Conservation (phyloP, 176 grass and related monocot genomes). For the Aegilops bicornis region DNA sequence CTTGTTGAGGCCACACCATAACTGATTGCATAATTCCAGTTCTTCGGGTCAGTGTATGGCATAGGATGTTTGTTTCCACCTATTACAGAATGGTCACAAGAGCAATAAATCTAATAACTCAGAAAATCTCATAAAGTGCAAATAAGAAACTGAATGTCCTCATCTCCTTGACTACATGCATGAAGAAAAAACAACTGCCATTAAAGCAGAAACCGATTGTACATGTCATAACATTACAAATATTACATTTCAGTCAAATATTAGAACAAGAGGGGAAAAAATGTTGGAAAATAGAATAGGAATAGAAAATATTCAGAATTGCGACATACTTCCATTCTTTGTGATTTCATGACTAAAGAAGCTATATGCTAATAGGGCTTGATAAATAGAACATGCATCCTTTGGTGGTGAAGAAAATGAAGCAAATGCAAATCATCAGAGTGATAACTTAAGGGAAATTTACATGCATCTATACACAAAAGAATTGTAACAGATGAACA, state of each 20-base stretch:
- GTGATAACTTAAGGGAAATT: neutral
- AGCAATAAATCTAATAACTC: conserved; percentile 21
- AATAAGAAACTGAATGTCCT: conserved; percentile 18
- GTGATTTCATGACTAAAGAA: conserved; percentile 19
- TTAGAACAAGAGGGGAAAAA: neutral
- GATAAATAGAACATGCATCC: neutral
- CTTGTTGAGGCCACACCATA: conserved; percentile 79
- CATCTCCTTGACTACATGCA: neutral
- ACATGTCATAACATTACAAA: neutral
- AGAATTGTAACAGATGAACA: neutral
- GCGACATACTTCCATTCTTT: neutral
- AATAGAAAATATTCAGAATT: conserved; percentile 12
- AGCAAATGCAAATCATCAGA: conserved; percentile 1
- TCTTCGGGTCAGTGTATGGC: conserved; percentile 63
- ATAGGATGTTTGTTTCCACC: conserved; percentile 50
- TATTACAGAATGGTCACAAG: conserved; percentile 35
- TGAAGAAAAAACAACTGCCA: neutral
- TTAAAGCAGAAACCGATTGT: neutral
- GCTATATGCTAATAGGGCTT: neutral
- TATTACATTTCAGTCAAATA: neutral
- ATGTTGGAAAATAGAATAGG: neutral
- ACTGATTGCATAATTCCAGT: conserved; percentile 88
- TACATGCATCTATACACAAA: neutral
- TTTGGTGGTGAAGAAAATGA: conserved; percentile 24
- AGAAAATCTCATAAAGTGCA: conserved; percentile 9